These are phyloP conservation scores for Hypocrella siamensis DNA, from an alignment of 2,329 filamentous ascomycete species.

Conservation along the genomic window DNA sequence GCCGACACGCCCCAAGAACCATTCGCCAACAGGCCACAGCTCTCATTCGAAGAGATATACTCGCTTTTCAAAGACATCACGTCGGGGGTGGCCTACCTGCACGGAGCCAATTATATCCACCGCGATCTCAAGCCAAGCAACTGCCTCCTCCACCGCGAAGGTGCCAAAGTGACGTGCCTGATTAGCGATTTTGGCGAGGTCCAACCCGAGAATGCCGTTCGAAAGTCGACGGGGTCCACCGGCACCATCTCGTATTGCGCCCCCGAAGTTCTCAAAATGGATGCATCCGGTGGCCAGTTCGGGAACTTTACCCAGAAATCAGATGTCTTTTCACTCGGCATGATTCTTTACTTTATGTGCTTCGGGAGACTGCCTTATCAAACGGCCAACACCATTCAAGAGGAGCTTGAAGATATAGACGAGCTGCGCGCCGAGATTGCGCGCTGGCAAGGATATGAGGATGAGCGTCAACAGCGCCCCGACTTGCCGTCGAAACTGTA, in stretches of 20 bases:
- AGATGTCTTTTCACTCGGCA: conserved; percentile 93
- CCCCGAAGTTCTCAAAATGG: conserved; percentile 70
- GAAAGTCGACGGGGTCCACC: conserved; percentile 85
- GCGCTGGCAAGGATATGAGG: conserved; percentile 74
- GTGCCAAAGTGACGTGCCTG: conserved; percentile 57
- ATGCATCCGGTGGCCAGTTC: conserved; percentile 52
- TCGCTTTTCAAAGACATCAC: conserved; percentile 94
- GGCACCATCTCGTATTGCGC: conserved; percentile 97
- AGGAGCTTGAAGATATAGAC: conserved; percentile 86
- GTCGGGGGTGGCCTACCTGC: conserved; percentile 77
- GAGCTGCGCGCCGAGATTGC: conserved; percentile 72
- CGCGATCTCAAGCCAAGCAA: conserved; percentile 94
- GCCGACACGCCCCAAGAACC: conserved; percentile 44
- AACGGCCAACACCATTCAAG: conserved; percentile 69
- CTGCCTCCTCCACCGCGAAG: conserved; percentile 70
- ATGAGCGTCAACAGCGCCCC: conserved; percentile 55
- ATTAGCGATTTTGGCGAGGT: conserved; percentile 98
- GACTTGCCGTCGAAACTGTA: conserved; percentile 83
- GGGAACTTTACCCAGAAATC: conserved; percentile 95
- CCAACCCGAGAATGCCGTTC: conserved; percentile 62
- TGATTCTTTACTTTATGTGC: conserved; percentile 98
- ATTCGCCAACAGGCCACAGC: conserved; percentile 21
- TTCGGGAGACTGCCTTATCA: conserved; percentile 78
- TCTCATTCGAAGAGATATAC: conserved; percentile 82
- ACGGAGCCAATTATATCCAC: conserved; percentile 86